These are phyloP conservation scores for Solidago caesia DNA, from an alignment of 129 eudicot genomes.

Conservation along the genomic window DNA sequence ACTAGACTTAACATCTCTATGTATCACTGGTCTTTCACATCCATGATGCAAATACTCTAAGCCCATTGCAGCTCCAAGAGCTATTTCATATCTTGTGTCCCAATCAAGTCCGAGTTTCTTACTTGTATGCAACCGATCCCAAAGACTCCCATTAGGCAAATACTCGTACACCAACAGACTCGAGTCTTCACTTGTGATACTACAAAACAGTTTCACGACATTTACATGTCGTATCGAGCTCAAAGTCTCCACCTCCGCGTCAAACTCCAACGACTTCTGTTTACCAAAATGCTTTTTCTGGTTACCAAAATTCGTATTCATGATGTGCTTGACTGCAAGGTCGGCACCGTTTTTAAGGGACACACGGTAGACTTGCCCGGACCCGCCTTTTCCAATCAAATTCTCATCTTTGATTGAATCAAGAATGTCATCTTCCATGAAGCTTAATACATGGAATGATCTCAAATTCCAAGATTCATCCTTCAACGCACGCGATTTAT, in stretches of 20 bases:
- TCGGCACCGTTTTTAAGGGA: conserved; percentile 55
- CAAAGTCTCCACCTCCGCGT: conserved; percentile 68
- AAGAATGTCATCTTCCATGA: conserved; percentile 82
- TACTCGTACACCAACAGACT: conserved; percentile 80
- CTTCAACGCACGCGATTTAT: conserved; percentile 43
- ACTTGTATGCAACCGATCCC: conserved; percentile 68
- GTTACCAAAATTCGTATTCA: conserved; percentile 40
- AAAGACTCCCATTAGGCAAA: conserved; percentile 78
- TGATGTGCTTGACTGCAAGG: conserved; percentile 82
- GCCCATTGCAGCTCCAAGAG: conserved; percentile 76
- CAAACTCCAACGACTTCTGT: conserved; percentile 45
- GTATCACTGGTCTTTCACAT: conserved; percentile 67
- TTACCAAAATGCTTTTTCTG: conserved; percentile 11
- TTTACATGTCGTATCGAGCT: conserved; percentile 83
- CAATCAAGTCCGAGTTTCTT: conserved; percentile 63
- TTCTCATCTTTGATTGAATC: conserved; percentile 74
- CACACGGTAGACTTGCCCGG: conserved; percentile 76
- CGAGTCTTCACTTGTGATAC: conserved; percentile 78
- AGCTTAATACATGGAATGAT: conserved; percentile 71
- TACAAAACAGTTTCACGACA: conserved; percentile 73
- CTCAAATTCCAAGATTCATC: conserved; percentile 80
- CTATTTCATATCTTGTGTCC: conserved; percentile 64
- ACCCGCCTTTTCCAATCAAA: conserved; percentile 86
- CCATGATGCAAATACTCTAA: conserved; percentile 79
- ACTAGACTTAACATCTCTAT: conserved; percentile 83